Evolutionary conservation across 345 rosid species (phyloP).

Genomic region (Salix dunnii): DNA sequence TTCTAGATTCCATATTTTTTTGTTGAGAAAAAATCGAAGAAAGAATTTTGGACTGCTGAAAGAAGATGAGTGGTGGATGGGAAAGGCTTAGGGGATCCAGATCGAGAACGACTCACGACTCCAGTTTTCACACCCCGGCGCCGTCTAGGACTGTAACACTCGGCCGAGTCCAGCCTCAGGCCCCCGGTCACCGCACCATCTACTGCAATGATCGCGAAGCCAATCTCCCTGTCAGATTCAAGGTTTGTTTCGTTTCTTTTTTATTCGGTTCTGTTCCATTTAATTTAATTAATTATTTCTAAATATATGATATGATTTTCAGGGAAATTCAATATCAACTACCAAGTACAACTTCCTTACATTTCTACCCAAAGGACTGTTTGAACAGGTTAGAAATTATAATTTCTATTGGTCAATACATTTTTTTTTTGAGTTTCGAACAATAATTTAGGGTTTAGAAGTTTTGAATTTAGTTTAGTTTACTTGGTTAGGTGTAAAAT

Average conservation of each 20-base stretch:
- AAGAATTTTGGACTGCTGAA: neutral
- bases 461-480: neutral
- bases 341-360: constrained; percentile 96
- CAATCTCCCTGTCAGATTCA: constrained; percentile 68
- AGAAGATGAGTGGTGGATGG: constrained; percentile 60
- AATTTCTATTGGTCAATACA: neutral
- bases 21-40: neutral
- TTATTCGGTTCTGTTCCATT: neutral
- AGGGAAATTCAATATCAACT: constrained; percentile 92
- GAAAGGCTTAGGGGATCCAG: constrained; percentile 55
- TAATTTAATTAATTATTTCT: neutral
- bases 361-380: constrained; percentile 92
- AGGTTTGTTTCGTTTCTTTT: constrained; percentile 39
- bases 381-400: constrained; percentile 77
- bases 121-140: constrained; percentile 38
- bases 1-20: neutral
- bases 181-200: constrained; percentile 88
- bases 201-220: constrained; percentile 94
- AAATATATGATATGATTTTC: constrained; percentile 18
- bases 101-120: constrained; percentile 38
- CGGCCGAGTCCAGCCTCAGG: constrained; percentile 94
- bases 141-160: constrained; percentile 72
- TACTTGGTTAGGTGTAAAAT: neutral
- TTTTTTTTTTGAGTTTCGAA: neutral
- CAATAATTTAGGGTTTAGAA: neutral